Conservation (phyloP, 139 green algal species). For the Chlorella sp. region DNA sequence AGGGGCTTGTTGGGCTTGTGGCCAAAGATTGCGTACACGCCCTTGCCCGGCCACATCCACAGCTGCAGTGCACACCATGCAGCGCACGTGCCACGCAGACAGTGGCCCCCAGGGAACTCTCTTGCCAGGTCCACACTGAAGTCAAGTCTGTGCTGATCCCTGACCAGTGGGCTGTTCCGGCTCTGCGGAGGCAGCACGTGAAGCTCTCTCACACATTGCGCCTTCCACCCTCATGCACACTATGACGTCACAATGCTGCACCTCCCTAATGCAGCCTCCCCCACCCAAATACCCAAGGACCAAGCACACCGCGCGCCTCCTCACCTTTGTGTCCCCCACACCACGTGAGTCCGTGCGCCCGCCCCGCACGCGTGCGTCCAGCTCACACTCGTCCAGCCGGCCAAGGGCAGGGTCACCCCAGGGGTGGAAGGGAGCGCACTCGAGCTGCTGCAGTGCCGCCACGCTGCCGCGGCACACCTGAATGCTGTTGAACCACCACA, state of each 20-base stretch:
- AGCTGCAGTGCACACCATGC: no score
- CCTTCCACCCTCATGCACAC: no score
- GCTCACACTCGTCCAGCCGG: constrained; percentile 23
- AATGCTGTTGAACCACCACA: constrained; percentile 31
- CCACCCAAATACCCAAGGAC: no score
- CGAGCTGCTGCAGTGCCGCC: neutral
- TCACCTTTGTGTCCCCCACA: constrained; percentile 30
- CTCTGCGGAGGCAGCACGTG: no score
- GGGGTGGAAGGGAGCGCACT: constrained; percentile 24
- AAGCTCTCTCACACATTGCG: no score
- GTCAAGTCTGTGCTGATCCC: no score
- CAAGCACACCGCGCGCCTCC: no score
- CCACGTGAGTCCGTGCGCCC: constrained; percentile 27
- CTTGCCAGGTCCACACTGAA: neutral
- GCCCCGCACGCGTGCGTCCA: constrained; percentile 17
- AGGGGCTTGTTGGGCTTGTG: constrained; percentile 29
- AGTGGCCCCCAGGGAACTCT: no score
- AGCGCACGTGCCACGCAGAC: no score
- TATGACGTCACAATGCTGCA: no score
- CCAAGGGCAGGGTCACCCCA: constrained; percentile 17
- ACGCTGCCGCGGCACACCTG: constrained; percentile 22
- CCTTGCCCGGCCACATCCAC: constrained; percentile 31
- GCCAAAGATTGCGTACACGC: constrained; percentile 34
- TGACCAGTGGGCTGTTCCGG: no score
- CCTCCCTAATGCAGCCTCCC: no score